Base-by-base conservation (phyloP, 306 rosid genomes). In the Calophaca sinica region DNA sequence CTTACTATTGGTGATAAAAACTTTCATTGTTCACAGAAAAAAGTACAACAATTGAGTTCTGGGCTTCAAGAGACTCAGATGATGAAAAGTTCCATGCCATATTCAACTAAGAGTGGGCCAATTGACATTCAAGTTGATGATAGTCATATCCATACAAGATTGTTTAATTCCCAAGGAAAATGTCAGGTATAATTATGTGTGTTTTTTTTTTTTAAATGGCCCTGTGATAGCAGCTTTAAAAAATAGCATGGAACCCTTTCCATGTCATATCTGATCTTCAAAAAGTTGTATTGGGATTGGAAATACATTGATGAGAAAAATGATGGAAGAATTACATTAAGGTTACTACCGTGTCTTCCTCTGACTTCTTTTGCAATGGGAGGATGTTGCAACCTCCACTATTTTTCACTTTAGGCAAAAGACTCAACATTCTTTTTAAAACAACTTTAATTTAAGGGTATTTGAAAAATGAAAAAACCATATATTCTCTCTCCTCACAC, bases 1-100 rank as follows among this genome's bases (percentile, higher is more conserved):
- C 67, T 52, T 64, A 65, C 73, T 15, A 79, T 68, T 68, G 58
- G 61, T 84, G 67, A 84, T 67, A 70, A 39, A 9, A 28, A 35
- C 77, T 78, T 71, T 9, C 73, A 49, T 74, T 75, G 70, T 79
- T 73, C 58, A 82, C 96, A 92, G 99, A 80, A 86, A 64, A 90
- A 75, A 64, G 76, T 60, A 15, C 79, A 81, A 46, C 82, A 80
- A 75, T 73, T 90, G 80, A 85, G 82, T 70, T 86, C 84, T 79
- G 89, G 91, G 73, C 73, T 85, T 81, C 88, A 85, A 74, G 91
- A 92, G 81, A 85, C 88, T 68, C 87, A 90, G 68, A 73, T 50
- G 79, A 76, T 92, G 85, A 87, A 86, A 74, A 86, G 79, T 41
- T 76, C 53, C 60, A 72, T 36, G 11, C 59, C 57, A 61, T 72